Evolutionary conservation across 441 rosid genomes (phyloP).

Genomic region (Gossypium davidsonii): DNA sequence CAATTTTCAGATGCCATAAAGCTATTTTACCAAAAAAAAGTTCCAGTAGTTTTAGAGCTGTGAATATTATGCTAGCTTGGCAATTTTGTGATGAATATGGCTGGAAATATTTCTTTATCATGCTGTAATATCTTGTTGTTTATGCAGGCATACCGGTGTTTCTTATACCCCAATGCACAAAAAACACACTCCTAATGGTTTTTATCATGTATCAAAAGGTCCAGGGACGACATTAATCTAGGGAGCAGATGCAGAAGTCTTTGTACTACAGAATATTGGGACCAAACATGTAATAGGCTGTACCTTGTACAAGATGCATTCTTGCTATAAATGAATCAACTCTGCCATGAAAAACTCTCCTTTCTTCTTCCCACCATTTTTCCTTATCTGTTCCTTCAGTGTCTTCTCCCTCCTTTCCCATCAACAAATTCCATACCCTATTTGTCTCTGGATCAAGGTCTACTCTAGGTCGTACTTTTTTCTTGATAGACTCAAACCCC

Average conservation of each 20-base stretch:
- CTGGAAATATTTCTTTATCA: neutral
- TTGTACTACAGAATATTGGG: slow-evolving; percentile 9
- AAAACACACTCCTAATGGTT: neutral
- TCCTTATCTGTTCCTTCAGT: slow-evolving; percentile 42
- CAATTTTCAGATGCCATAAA: neutral
- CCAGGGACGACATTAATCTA: neutral
- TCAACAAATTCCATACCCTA: slow-evolving; percentile 78
- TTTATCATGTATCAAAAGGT: neutral
- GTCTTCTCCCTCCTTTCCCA: slow-evolving; percentile 67
- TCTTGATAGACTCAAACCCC: slow-evolving; percentile 39
- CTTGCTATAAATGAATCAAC: slow-evolving; percentile 89
- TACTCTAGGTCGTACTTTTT: slow-evolving; percentile 76
- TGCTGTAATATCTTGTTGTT: neutral
- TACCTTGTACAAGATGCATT: slow-evolving; percentile 99
- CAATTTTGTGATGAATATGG: neutral
- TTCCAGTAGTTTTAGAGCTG: neutral
- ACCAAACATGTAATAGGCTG: slow-evolving; percentile 15
- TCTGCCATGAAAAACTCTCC: slow-evolving; percentile 71
- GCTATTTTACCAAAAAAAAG: neutral
- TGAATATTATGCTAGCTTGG: neutral
- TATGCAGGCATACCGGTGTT: neutral
- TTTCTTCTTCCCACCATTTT: slow-evolving; percentile 86
- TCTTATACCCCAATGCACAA: neutral
- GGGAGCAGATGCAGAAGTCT: neutral
- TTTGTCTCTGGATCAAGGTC: slow-evolving; percentile 84